These are phyloP conservation scores for Dothidotthia symphoricarpi DNA, from an alignment of 2,329 filamentous ascomycete genomes.

Conservation along the genomic window DNA sequence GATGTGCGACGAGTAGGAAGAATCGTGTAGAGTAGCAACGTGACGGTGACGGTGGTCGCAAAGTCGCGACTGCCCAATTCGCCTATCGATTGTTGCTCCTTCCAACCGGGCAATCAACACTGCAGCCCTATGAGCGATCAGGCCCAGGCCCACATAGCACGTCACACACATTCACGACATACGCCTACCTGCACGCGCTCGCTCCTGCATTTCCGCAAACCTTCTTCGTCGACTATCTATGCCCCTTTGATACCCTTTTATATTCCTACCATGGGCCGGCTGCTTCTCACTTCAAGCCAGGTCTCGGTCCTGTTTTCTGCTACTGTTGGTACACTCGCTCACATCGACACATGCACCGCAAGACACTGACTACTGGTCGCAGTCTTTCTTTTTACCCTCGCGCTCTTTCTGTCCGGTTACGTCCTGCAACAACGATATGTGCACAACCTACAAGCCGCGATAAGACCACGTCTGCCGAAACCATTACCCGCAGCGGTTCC, in stretches of 20 bases:
- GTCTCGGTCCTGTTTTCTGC: constrained; percentile 67
- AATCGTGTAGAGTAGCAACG: not conserved
- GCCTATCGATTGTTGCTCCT: constrained; percentile 33
- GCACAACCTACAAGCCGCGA: constrained; percentile 69
- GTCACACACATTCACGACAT: constrained; percentile 29
- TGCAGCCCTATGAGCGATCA: constrained; percentile 16
- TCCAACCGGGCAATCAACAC: constrained; percentile 16
- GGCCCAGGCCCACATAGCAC: constrained; percentile 19
- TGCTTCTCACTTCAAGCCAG: constrained; percentile 68
- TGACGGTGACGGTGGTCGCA: constrained; percentile 3
- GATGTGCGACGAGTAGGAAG: not conserved
- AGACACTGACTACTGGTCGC: not conserved
- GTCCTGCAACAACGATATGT: constrained; percentile 84
- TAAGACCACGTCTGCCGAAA: constrained; percentile 55
- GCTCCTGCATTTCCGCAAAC: constrained; percentile 11
- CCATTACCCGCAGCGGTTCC: constrained; percentile 37
- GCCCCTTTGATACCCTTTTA: constrained; percentile 18
- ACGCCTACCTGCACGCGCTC: constrained; percentile 21
- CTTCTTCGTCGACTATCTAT: constrained; percentile 9
- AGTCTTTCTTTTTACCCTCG: constrained; percentile 73
- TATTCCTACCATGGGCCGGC: constrained; percentile 33
- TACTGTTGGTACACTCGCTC: constrained; percentile 55
- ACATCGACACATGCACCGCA: not conserved
- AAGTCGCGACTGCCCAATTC: constrained; percentile 5
- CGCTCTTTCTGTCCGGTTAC: constrained; percentile 86